A percentile compares a stretch with the other conserved stretches of the same genome.
phyloP scores from a whole-genome alignment of 495 filamentous ascomycete species.

The Chaetomium tenue region DNA sequence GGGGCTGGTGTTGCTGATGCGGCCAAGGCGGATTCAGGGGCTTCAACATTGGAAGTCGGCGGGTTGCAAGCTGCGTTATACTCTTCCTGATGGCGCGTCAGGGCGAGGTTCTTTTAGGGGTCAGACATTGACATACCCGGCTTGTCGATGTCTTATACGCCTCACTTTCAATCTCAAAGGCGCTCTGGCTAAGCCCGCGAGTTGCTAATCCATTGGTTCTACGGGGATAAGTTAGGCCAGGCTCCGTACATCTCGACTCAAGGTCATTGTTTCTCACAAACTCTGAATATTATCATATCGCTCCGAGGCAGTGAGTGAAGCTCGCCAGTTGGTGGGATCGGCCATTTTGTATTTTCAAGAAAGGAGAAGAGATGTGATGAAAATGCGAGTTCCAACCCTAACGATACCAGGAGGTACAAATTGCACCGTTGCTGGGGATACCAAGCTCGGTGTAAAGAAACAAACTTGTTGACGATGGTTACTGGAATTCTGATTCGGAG shows the following conservation, averaged over 20 bases:
- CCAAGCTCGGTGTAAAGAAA: neutral
- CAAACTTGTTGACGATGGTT: neutral
- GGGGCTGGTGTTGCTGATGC: neutral
- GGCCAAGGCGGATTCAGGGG: neutral
- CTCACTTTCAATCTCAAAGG: conserved; percentile 43
- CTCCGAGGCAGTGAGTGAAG: conserved; percentile 45
- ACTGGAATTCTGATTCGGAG: neutral
- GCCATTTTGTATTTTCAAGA: conserved; percentile 22
- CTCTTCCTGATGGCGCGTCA: conserved; percentile 40
- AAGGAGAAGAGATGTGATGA: too few relatives aligned
- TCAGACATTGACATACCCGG: conserved; percentile 33
- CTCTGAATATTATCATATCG: conserved; percentile 54
- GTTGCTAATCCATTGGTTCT: conserved; percentile 26
- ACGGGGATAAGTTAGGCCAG: conserved; percentile 14
- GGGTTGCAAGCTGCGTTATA: conserved; percentile 42
- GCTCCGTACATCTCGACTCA: neutral
- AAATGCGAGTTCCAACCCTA: neutral
- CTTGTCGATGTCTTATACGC: conserved; percentile 45
- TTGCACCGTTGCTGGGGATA: conserved; percentile 7
- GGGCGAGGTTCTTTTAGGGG: neutral
- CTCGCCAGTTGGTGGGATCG: conserved; percentile 24
- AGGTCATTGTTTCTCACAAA: conserved; percentile 41
- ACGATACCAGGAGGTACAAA: neutral
- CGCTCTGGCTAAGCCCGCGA: conserved; percentile 27
- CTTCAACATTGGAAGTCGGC: neutral